phyloP scores from a whole-genome alignment of 2,329 filamentous ascomycete species.

The Aspergillus brasiliensis region DNA sequence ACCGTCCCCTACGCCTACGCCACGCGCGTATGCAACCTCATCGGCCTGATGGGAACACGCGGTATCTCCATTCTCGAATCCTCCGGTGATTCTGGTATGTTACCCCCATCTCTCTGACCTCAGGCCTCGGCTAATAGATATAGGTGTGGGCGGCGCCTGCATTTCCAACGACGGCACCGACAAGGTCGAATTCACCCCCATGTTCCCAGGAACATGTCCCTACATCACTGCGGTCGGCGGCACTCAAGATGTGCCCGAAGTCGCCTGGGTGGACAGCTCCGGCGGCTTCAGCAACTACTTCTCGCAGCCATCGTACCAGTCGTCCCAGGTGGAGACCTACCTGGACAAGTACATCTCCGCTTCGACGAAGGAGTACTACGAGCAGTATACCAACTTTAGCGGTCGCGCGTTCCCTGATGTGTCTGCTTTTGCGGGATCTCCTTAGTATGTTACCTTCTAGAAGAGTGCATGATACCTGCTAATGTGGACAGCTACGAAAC shows the following conservation, averaged over 20 bases:
- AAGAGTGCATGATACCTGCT: background rate
- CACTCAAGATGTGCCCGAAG: conserved; percentile 54
- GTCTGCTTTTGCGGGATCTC: conserved; percentile 56
- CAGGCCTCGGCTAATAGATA: background rate
- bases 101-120: background rate
- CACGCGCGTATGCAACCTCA: conserved; percentile 62
- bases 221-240: conserved; percentile 70
- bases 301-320: conserved; percentile 51
- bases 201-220: conserved; percentile 68
- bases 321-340: conserved; percentile 48
- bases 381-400: conserved; percentile 52
- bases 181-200: conserved; percentile 58
- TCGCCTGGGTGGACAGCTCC: conserved; percentile 48
- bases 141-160: conserved; percentile 5
- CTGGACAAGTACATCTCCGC: conserved; percentile 29
- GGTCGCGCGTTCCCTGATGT: conserved; percentile 62
- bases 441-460: conserved; percentile 42
- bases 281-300: conserved; percentile 59
- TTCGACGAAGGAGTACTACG: conserved; percentile 38
- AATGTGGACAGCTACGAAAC: background rate
- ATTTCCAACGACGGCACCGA: conserved; percentile 47
- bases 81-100: conserved; percentile 54
- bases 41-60: conserved; percentile 66
- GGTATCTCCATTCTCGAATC: conserved; percentile 67
- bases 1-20: conserved; percentile 64